Percentiles rank a stretch among this genome's conserved stretches.
These are phyloP conservation scores for Apocynum venetum DNA, from an alignment of 257 asterid genomes.

Conservation along the genomic window DNA sequence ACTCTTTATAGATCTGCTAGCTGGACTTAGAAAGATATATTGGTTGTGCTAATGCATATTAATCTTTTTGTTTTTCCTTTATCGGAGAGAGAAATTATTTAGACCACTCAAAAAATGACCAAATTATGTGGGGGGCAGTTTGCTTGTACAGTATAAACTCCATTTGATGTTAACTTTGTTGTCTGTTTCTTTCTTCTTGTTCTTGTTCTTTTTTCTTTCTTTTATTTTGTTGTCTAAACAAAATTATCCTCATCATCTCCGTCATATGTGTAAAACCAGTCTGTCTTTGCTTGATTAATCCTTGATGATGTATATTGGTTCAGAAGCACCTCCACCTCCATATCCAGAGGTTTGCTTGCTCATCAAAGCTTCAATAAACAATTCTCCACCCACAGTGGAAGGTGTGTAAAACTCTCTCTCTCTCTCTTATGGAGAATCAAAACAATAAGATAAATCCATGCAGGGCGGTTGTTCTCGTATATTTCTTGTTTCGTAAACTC, in stretches of 20 bases:
- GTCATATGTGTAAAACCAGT: no score
- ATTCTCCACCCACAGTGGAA: slow-evolving; percentile 7
- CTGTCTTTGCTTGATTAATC: no score
- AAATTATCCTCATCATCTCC: no score
- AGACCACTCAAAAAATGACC: not conserved
- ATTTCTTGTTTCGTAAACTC: not conserved
- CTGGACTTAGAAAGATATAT: no score
- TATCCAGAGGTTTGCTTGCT: not conserved
- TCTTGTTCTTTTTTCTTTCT: not conserved
- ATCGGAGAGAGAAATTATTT: not conserved
- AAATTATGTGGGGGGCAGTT: slow-evolving; percentile 1
- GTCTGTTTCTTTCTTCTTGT: not conserved
- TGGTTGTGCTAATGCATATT: no score
- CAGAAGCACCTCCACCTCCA: not conserved
- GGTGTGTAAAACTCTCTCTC: slow-evolving; percentile 1
- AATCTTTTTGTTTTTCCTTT: no score
- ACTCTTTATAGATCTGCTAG: not conserved
- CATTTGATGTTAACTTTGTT: no score
- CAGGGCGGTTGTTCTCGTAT: not conserved
- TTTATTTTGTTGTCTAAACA: no score
- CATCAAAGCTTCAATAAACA: not conserved
- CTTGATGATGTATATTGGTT: not conserved
- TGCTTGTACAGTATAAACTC: not conserved
- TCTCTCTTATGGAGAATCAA: no score
- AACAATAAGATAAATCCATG: not conserved